Evolutionary conservation across 2,329 filamentous ascomycete species (phyloP).

Genomic region (Hymenoscyphus repandus): DNA sequence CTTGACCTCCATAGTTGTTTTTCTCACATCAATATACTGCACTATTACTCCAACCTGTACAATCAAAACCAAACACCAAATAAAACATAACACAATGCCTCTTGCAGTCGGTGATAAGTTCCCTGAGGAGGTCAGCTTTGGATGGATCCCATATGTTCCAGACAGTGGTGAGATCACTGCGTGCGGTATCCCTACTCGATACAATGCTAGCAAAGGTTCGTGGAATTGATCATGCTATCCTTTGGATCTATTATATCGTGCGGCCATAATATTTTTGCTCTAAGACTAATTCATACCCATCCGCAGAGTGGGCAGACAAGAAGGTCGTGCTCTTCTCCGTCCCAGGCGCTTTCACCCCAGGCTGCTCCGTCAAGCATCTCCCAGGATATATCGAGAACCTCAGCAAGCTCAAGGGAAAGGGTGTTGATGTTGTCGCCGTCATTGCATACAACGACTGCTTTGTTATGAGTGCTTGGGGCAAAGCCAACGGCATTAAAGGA

Average conservation of each 20-base stretch:
- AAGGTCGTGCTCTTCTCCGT: conserved; percentile 67
- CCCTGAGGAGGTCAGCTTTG: conserved; percentile 76
- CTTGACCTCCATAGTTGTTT: too few species aligned
- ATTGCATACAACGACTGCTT: conserved; percentile 65
- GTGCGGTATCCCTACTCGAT: conserved; percentile 74
- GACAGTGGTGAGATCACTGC: conserved; percentile 64
- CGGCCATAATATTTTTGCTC: not conserved
- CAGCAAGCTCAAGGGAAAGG: conserved; percentile 55
- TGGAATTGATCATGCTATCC: not conserved
- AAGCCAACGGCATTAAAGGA: conserved; percentile 60
- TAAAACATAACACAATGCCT: conserved; percentile 19
- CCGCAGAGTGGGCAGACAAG: conserved; percentile 57
- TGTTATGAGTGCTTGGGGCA: conserved; percentile 69
- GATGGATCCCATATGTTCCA: conserved; percentile 71
- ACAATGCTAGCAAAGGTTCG: conserved; percentile 70
- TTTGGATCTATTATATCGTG: not conserved
- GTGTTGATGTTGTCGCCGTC: conserved; percentile 62
- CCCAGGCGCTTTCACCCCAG: conserved; percentile 65
- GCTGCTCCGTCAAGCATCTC: conserved; percentile 63
- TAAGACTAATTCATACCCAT: not conserved
- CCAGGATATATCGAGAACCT: conserved; percentile 63
- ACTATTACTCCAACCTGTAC: not conserved
- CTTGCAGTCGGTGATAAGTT: conserved; percentile 71
- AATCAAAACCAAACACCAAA: not conserved
- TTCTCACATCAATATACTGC: not conserved